phyloP scores from a whole-genome alignment of 257 asterid species.

The Euphrasia confusa region DNA sequence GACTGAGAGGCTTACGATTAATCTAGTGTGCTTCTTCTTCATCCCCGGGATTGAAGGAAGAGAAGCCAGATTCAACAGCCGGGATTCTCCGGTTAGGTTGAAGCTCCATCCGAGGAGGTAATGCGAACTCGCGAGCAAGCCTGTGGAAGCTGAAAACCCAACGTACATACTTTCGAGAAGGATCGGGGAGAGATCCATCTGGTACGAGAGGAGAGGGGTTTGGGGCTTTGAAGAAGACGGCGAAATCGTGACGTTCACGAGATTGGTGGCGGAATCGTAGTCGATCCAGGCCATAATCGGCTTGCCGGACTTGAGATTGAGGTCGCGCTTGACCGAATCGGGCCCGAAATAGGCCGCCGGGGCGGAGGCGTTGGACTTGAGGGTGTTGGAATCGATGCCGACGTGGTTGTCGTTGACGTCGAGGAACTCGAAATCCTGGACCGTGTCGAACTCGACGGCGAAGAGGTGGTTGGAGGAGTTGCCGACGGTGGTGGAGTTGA shows the following conservation, averaged over 20 bases:
- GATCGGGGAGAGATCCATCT: constrained; percentile 45
- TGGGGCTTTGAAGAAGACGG: constrained; percentile 39
- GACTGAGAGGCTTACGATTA: constrained; percentile 28
- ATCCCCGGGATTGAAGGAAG: constrained; percentile 37
- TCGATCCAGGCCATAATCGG: constrained; percentile 60
- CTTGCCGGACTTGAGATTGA: constrained; percentile 47
- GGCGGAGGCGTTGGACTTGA: constrained; percentile 43
- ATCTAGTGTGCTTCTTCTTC: constrained; percentile 27
- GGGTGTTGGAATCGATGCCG: constrained; percentile 48
- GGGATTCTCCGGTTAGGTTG: constrained; percentile 42
- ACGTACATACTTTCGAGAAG: constrained; percentile 46
- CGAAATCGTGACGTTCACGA: constrained; percentile 47
- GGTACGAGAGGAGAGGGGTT: constrained; percentile 39
- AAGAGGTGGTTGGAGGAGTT: constrained; percentile 52
- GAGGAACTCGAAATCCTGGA: constrained; percentile 52
- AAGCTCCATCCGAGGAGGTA: constrained; percentile 83
- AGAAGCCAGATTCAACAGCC: constrained; percentile 33
- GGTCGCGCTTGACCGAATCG: constrained; percentile 26
- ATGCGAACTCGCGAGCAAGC: constrained; percentile 59
- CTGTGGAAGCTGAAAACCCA: constrained; percentile 76
- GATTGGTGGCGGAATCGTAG: constrained; percentile 37
- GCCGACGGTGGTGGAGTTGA: constrained; percentile 41
- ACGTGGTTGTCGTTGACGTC: constrained; percentile 62
- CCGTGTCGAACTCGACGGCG: constrained; percentile 75
- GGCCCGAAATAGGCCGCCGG: constrained; percentile 40